Conservation (phyloP, 495 filamentous ascomycete genomes). For the Sphaerosporella brunnea region DNA sequence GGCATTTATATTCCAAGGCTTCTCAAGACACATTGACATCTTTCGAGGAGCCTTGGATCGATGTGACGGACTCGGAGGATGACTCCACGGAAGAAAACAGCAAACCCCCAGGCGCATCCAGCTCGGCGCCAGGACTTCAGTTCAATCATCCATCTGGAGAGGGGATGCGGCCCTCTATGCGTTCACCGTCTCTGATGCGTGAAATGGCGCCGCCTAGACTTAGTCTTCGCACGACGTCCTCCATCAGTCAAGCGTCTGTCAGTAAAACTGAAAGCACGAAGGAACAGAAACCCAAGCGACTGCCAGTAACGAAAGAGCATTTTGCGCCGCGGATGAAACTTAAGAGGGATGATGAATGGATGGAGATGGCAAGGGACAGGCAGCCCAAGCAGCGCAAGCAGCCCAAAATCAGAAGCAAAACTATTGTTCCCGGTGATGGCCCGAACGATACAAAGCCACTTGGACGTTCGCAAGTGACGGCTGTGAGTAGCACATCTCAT, state of each 20-base stretch:
- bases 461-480: not conserved
- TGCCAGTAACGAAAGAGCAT: not conserved
- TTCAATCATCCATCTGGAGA: not conserved
- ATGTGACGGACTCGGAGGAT: not conserved
- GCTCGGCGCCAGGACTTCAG: no score
- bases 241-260: not conserved
- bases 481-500: not conserved
- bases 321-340: conserved; percentile 3
- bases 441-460: not conserved
- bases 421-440: no score
- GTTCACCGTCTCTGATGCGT: conserved; percentile 18
- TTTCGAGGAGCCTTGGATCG: conserved; percentile 6
- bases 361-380: conserved; percentile 1
- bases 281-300: not conserved
- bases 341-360: conserved; percentile 5
- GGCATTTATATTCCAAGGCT: not conserved
- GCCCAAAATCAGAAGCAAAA: not conserved
- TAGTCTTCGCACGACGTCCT: conserved; percentile 1
- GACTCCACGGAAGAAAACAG: not conserved
- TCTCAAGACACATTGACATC: conserved; percentile 15
- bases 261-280: not conserved
- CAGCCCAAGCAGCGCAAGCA: not conserved
- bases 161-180: not conserved
- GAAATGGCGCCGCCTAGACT: conserved; percentile 18
- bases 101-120: no score